Conservation (phyloP, 345 rosid genomes). For the Arabis hirsuta region DNA sequence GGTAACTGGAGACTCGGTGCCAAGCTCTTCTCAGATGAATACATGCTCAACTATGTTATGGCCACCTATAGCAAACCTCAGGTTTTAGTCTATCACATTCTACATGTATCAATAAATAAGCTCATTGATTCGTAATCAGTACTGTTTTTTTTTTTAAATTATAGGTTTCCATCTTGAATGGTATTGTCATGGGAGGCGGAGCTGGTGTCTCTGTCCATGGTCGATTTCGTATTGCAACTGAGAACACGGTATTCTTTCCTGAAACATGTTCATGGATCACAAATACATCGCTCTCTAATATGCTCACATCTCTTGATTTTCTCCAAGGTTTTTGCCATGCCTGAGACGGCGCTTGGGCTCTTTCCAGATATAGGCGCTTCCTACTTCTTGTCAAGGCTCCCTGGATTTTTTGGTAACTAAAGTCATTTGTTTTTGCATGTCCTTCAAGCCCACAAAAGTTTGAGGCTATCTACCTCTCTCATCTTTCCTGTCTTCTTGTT, state of each 20-base stretch:
- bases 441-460: not conserved
- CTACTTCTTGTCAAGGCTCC: constrained; percentile 83
- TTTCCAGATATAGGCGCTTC: constrained; percentile 91
- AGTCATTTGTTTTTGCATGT: not conserved
- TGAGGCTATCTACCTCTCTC: constrained; percentile 4
- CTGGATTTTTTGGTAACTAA: constrained; percentile 74
- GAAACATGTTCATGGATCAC: constrained; percentile 9
- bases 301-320: constrained; percentile 28
- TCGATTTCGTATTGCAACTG: constrained; percentile 77
- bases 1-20: constrained; percentile 68
- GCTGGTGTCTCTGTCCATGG: constrained; percentile 80
- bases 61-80: constrained; percentile 74
- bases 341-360: constrained; percentile 83
- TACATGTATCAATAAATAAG: not conserved
- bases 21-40: constrained; percentile 55
- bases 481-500: constrained; percentile 2
- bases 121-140: not conserved
- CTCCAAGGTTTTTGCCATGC: constrained; percentile 82
- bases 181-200: constrained; percentile 93
- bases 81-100: constrained; percentile 44
- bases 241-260: constrained; percentile 60
- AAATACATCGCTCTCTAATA: not conserved
- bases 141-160: not conserved
- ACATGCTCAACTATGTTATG: constrained; percentile 63
- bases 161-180: constrained; percentile 77